A percentile compares a stretch with the other conserved stretches of the same genome.
phyloP scores from a whole-genome alignment of 2,329 filamentous ascomycete genomes.

The Pseudogymnoascus verrucosus region DNA sequence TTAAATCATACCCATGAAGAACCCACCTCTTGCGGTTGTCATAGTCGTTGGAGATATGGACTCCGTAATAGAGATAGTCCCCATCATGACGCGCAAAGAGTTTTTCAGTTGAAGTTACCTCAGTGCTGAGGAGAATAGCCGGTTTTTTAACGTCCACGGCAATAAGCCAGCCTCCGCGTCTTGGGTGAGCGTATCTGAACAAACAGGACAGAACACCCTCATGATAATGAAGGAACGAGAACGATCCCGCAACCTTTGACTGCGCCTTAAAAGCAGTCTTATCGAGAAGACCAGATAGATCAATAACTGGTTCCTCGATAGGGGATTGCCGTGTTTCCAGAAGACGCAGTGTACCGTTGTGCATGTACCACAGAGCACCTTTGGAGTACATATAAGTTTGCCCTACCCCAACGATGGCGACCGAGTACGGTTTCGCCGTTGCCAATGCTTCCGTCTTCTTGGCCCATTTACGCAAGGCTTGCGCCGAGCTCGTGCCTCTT shows the following conservation, averaged over 20 bases:
- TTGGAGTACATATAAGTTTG: conserved; percentile 54
- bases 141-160: conserved; percentile 37
- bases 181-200: conserved; percentile 36
- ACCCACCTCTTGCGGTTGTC: conserved; percentile 57
- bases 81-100: conserved; percentile 61
- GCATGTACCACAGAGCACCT: conserved; percentile 57
- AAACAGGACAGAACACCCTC: conserved; percentile 50
- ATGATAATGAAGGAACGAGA: conserved; percentile 50
- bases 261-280: conserved; percentile 14
- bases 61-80: conserved; percentile 57
- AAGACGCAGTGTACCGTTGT: conserved; percentile 45
- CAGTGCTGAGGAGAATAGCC: conserved; percentile 34
- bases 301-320: conserved; percentile 46
- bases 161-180: conserved; percentile 43
- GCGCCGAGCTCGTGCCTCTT: conserved; percentile 33
- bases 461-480: conserved; percentile 50
- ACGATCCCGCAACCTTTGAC: conserved; percentile 32
- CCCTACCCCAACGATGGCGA: conserved; percentile 50
- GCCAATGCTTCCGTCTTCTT: conserved; percentile 54
- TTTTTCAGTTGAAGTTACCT: conserved; percentile 40
- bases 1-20: conserved; percentile 45
- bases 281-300: conserved; percentile 38
- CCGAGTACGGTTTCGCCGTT: conserved; percentile 53
- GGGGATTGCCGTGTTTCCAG: conserved; percentile 47
- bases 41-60: conserved; percentile 44